Evolutionary conservation across 768 basidiomycete genomes (phyloP).

Genomic region (Mycena galopus): DNA sequence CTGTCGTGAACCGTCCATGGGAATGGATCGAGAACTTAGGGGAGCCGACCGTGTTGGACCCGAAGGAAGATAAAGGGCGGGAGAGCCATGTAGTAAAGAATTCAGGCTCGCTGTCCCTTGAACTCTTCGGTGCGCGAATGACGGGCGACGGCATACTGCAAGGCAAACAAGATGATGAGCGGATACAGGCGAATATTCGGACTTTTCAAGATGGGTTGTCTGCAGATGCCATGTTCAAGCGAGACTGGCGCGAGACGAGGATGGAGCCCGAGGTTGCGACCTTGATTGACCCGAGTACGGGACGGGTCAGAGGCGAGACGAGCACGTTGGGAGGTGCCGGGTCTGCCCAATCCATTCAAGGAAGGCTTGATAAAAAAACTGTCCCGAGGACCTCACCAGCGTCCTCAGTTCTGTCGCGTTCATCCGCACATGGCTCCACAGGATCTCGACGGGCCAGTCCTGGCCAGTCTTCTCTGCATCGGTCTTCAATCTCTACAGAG

Average conservation of each 20-base stretch:
- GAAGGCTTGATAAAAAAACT: slow-evolving; percentile 40
- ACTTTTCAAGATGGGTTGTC: slow-evolving; percentile 76
- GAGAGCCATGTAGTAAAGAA: slow-evolving; percentile 68
- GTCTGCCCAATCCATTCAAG: slow-evolving; percentile 28
- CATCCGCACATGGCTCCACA: slow-evolving; percentile 62
- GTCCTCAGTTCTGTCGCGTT: slow-evolving; percentile 58
- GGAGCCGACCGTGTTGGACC: slow-evolving; percentile 60
- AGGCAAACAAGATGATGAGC: slow-evolving; percentile 46
- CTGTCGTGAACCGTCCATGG: slow-evolving; percentile 84
- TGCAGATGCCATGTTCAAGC: slow-evolving; percentile 73
- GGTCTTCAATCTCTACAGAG: slow-evolving; percentile 61
- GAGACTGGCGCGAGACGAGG: slow-evolving; percentile 85
- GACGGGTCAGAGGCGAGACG: slow-evolving; percentile 31
- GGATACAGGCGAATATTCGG: slow-evolving; percentile 60
- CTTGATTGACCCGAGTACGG: slow-evolving; percentile 29
- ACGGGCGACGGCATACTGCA: slow-evolving; percentile 71
- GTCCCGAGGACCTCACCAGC: slow-evolving; percentile 55
- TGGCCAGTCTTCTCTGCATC: slow-evolving; percentile 52
- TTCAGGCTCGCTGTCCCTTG: slow-evolving; percentile 77
- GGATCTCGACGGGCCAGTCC: slow-evolving; percentile 70
- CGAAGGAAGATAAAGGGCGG: slow-evolving; percentile 57
- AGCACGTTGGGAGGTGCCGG: slow-evolving; percentile 36
- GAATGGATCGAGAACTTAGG: slow-evolving; percentile 89
- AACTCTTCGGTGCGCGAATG: slow-evolving; percentile 73
- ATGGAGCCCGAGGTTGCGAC: slow-evolving; percentile 55